A percentile compares a stretch with the other conserved stretches of the same genome.
phyloP scores from a whole-genome alignment of 2,329 filamentous ascomycete genomes.

The Rhynchosporium graminicola region DNA sequence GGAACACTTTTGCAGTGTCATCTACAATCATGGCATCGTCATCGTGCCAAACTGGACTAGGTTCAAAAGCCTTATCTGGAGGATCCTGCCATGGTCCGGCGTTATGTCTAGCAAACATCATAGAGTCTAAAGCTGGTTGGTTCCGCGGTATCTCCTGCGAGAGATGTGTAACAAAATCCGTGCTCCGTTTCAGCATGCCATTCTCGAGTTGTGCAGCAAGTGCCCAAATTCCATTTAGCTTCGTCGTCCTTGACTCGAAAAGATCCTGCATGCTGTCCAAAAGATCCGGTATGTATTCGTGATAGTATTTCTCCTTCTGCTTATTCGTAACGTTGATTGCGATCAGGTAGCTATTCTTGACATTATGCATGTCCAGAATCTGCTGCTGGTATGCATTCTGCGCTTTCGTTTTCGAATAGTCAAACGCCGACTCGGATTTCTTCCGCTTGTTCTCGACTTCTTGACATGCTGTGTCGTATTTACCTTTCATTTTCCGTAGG shows the following conservation, averaged over 20 bases:
- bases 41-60: constrained; percentile 96
- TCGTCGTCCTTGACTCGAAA: constrained; percentile 81
- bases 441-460: constrained; percentile 94
- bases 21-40: constrained; percentile 85
- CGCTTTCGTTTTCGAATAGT: constrained; percentile 81
- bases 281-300: constrained; percentile 93
- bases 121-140: constrained; percentile 83
- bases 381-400: constrained; percentile 92
- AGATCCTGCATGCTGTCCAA: constrained; percentile 93
- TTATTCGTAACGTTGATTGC: constrained; percentile 96
- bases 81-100: constrained; percentile 81
- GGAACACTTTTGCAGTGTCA: constrained; percentile 82
- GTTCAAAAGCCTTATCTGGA: constrained; percentile 81
- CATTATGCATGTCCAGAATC: constrained; percentile 91
- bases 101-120: constrained; percentile 98
- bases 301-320: constrained; percentile 95
- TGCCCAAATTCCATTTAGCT: constrained; percentile 84
- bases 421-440: constrained; percentile 92
- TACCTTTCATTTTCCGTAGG: constrained; percentile 84
- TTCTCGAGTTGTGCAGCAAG: constrained; percentile 77
- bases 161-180: constrained; percentile 70
- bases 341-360: constrained; percentile 98
- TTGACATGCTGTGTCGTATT: constrained; percentile 91
- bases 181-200: constrained; percentile 74
- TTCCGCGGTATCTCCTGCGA: constrained; percentile 84